These are phyloP conservation scores for Fusarium kyushuense DNA, from an alignment of 2,329 filamentous ascomycete species.

Conservation along the genomic window DNA sequence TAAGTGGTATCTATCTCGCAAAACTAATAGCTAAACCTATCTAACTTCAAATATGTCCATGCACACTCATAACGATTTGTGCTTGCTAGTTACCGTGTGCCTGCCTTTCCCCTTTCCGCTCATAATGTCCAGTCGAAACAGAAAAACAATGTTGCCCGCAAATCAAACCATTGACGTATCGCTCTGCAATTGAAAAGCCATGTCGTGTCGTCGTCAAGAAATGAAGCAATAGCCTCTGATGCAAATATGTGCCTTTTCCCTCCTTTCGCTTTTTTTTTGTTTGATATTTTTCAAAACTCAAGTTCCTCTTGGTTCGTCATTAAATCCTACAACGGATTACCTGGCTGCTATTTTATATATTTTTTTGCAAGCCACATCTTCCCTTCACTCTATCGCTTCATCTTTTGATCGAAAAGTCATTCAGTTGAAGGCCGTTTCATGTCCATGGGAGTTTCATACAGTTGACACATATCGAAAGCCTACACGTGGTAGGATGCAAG, in stretches of 20 bases:
- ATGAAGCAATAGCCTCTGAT: constrained; percentile 41
- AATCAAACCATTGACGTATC: constrained; percentile 45
- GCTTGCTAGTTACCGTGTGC: constrained; percentile 21
- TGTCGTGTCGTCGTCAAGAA: constrained; percentile 51
- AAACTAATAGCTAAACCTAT: constrained; percentile 44
- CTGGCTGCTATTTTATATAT: constrained; percentile 20
- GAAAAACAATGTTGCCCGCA: constrained; percentile 26
- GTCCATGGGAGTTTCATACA: constrained; percentile 23
- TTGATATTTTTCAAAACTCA: constrained; percentile 31
- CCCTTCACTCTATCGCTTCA: constrained; percentile 38
- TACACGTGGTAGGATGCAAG: constrained; percentile 4
- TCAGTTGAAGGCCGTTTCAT: constrained; percentile 21
- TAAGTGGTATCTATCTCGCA: constrained; percentile 47
- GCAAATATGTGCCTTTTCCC: constrained; percentile 32
- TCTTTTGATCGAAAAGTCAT: constrained; percentile 31
- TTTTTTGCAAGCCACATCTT: constrained; percentile 19
- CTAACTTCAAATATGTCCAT: constrained; percentile 37
- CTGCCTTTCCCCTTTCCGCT: constrained; percentile 14
- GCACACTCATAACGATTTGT: constrained; percentile 15
- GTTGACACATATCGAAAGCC: constrained; percentile 14
- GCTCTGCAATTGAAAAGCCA: constrained; percentile 48
- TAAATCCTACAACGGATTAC: constrained; percentile 32
- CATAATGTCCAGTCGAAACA: constrained; percentile 41
- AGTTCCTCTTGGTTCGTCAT: constrained; percentile 24
- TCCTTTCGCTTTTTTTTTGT: constrained; percentile 32